Base-by-base conservation (phyloP, 129 eudicot genomes). In the Ambrosia trifida region DNA sequence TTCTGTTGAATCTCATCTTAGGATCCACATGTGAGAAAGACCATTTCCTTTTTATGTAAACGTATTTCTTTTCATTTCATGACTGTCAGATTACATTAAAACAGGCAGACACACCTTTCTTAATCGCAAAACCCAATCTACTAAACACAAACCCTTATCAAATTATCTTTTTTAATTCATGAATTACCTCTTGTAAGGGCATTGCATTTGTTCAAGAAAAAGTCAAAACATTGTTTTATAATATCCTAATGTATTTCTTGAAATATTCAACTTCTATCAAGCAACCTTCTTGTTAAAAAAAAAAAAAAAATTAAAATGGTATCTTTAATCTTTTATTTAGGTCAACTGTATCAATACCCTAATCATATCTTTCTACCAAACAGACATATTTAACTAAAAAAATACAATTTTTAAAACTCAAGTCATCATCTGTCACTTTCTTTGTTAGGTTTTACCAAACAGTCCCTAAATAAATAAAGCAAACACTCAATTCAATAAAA, bases 391-490 rank as follows among this genome's bases (percentile, higher is more conserved):
- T 7, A 16, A 60, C 8, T 11, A 13, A 5, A 12, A 12, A 46
- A 44, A 24, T 6, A 58, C 24, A 9, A 57, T 13, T 10, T 73
- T 44, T 24, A 24, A 67, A 66, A 24, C 43, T 31, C 43, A 58
- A 58, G 46, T 10, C 35, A 28, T 52, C 10, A 52, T 20, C 11
- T 20, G 44, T 14, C 79, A 61, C 47, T 18, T 40, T 19, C 31
- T 16, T 38, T 2, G 58, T 49, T 66, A 38, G 32, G 68, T 31
- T 53, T 50, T 43, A 66, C 67, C 46, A 66, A 50, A 50, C 62
- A 58, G 18, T 28, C 32, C 45, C 45, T 45, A 60, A 72, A 60
- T 45, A 60, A 72, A 60, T 16, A 7, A 30, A 76, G 38, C 62
- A 57, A 32, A 11, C 3, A 12, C 2, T 5, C 3, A 70, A n/a